Conservation (phyloP, 2,329 filamentous ascomycete genomes). For the Beauveria sp. region DNA sequence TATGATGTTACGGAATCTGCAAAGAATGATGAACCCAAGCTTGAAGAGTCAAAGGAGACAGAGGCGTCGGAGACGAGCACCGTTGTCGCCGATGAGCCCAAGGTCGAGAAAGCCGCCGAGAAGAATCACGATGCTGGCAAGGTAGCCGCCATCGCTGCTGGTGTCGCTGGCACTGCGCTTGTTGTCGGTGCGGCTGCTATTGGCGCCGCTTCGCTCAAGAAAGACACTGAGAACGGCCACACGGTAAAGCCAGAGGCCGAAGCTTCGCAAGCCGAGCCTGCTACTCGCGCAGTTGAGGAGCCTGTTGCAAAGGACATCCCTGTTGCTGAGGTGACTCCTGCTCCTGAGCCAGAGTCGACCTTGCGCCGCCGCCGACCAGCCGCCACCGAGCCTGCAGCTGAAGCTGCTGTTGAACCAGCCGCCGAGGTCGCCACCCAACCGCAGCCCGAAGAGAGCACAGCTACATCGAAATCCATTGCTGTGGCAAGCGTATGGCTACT, state of each 20-base stretch:
- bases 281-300: background rate
- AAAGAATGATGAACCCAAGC: background rate
- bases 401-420: background rate
- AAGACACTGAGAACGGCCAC: background rate
- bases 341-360: background rate
- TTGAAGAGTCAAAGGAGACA: conserved; percentile 9
- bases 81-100: conserved; percentile 7
- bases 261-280: background rate
- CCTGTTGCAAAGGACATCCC: background rate
- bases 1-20: conserved; percentile 1
- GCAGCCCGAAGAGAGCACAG: background rate
- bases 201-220: background rate
- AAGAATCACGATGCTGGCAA: background rate
- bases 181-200: background rate
- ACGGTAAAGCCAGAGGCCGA: background rate
- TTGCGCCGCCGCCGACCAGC: too few relatives aligned
- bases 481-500: background rate
- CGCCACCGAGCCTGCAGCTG: background rate
- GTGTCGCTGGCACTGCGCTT: background rate
- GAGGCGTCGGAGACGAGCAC: conserved; percentile 7
- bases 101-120: background rate
- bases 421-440: background rate
- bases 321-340: background rate
- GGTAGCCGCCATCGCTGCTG: background rate
- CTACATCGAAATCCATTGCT: background rate